These are phyloP conservation scores for Phaffia tasmanica DNA, from an alignment of 768 basidiomycete species.

Conservation along the genomic window DNA sequence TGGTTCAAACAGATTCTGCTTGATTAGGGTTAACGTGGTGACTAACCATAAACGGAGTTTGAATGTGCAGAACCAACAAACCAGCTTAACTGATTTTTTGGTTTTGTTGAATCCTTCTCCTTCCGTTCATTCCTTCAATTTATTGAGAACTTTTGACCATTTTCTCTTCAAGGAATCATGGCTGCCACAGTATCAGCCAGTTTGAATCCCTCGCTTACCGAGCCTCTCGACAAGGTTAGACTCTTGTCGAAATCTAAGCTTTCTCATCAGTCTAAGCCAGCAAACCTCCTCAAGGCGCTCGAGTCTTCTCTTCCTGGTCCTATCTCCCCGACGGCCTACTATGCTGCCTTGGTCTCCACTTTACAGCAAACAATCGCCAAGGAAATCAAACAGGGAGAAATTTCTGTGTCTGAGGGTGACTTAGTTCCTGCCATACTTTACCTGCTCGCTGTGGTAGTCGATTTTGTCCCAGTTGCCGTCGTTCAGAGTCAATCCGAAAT, in stretches of 20 bases:
- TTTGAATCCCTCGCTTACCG: constrained; percentile 23
- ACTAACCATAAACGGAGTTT: too few relatives aligned
- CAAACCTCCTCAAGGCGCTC: constrained; percentile 68
- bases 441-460: constrained; percentile 62
- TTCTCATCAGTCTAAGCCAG: constrained; percentile 80
- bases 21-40: too few relatives aligned
- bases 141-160: too few relatives aligned
- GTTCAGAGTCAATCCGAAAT: constrained; percentile 63
- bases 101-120: neutral
- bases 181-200: too few relatives aligned
- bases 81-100: neutral
- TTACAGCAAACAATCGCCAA: constrained; percentile 58
- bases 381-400: constrained; percentile 46
- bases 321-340: constrained; percentile 74
- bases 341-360: constrained; percentile 70
- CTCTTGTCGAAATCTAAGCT: constrained; percentile 69
- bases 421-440: constrained; percentile 75
- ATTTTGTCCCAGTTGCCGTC: constrained; percentile 68
- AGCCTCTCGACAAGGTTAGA: constrained; percentile 65
- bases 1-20: too few relatives aligned
- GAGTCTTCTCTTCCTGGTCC: constrained; percentile 47
- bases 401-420: constrained; percentile 52
- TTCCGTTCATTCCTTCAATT: neutral
- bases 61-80: neutral
- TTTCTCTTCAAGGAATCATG: too few relatives aligned